These are phyloP conservation scores for Tetrapisispora arboricola DNA, from an alignment of 805 yeast species.

Conservation along the genomic window DNA sequence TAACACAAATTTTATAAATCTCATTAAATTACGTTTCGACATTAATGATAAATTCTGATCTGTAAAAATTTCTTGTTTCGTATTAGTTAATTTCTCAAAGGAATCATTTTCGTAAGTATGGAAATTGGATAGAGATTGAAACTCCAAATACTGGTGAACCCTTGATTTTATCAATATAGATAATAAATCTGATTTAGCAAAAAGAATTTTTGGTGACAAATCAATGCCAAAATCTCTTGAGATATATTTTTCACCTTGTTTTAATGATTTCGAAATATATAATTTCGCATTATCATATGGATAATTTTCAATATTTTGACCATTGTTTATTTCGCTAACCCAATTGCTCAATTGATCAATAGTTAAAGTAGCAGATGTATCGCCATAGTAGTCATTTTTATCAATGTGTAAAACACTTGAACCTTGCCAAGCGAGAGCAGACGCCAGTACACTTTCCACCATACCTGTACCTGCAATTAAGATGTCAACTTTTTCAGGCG, in stretches of 20 bases:
- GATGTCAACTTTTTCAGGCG: constrained; percentile 75
- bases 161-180: constrained; percentile 70
- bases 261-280: constrained; percentile 59
- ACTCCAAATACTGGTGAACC: constrained; percentile 85
- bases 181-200: constrained; percentile 82
- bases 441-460: constrained; percentile 79
- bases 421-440: constrained; percentile 97
- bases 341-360: constrained; percentile 78
- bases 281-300: constrained; percentile 63
- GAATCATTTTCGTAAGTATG: constrained; percentile 91
- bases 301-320: constrained; percentile 21
- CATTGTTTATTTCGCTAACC: constrained; percentile 60
- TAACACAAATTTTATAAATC: constrained; percentile 77
- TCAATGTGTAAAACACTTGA: constrained; percentile 88
- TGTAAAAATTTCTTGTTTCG: constrained; percentile 90
- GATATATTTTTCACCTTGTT: constrained; percentile 30
- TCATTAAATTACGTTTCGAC: constrained; percentile 75
- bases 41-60: constrained; percentile 66
- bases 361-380: constrained; percentile 73
- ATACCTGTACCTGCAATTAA: constrained; percentile 89
- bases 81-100: constrained; percentile 74
- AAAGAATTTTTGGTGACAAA: constrained; percentile 74
- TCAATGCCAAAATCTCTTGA: constrained; percentile 81
- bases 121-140: constrained; percentile 77
- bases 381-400: constrained; percentile 78